A percentile compares a stretch with the other conserved stretches of the same genome.
phyloP scores from a whole-genome alignment of 2,329 filamentous ascomycete genomes.

The Aurifilum marmelostoma region DNA sequence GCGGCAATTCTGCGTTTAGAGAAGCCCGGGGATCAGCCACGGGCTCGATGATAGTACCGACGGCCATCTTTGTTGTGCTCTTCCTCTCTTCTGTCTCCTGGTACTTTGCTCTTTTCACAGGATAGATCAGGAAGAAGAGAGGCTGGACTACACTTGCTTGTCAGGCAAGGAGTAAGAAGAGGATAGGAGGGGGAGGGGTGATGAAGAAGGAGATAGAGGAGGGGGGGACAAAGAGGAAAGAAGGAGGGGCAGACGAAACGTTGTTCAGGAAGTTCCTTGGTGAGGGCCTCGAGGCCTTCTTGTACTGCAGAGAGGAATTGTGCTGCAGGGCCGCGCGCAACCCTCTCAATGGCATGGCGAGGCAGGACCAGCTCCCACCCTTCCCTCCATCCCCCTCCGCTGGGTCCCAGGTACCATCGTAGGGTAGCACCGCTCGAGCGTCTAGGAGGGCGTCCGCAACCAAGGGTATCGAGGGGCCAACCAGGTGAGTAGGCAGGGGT shows the following conservation, averaged over 20 bases:
- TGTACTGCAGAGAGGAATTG: not conserved
- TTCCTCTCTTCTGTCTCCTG: not conserved
- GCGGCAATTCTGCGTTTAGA: not conserved
- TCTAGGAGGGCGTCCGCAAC: not conserved
- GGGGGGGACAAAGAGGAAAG: not conserved
- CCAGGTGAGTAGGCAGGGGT: constrained; percentile 3
- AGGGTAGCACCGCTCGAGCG: not conserved
- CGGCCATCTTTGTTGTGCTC: constrained; percentile 16
- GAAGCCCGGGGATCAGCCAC: constrained; percentile 20
- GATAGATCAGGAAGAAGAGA: too few species aligned
- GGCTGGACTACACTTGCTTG: constrained; percentile 1
- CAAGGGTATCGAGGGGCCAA: not conserved
- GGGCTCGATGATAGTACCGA: constrained; percentile 21
- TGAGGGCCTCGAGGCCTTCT: constrained; percentile 7
- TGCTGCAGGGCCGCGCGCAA: not conserved
- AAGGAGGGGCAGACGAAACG: not conserved
- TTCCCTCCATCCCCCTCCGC: too few species aligned
- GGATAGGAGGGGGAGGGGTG: not conserved
- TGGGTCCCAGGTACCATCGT: not conserved
- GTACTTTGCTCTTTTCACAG: too few species aligned
- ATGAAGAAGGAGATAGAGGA: too few species aligned
- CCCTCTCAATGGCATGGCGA: not conserved
- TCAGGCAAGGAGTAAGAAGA: not conserved
- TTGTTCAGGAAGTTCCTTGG: not conserved
- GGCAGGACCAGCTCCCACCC: not conserved